Evolutionary conservation across 139 green algal species (phyloP).

Genomic region (Haematococcus sp.): DNA sequence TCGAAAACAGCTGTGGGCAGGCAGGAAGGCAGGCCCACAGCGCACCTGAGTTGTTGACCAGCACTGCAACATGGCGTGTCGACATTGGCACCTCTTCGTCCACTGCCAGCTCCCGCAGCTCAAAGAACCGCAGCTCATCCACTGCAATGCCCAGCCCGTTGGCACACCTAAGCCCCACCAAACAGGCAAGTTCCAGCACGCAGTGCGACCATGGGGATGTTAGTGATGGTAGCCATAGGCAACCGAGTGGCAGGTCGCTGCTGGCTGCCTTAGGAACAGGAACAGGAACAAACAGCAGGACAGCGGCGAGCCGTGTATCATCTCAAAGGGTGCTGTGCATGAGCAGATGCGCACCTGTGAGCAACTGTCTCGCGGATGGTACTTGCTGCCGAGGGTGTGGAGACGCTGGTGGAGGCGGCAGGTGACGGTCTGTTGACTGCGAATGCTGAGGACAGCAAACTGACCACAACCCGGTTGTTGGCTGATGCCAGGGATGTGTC

Average conservation of each 20-base stretch:
- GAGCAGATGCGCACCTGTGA: no score
- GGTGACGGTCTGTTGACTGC: not conserved
- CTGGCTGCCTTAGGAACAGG: no score
- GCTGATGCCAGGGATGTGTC: no score
- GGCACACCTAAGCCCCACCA: no score
- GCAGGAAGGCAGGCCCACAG: no score
- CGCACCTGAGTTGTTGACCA: constrained; percentile 7
- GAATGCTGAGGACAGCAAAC: constrained; percentile 3
- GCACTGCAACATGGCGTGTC: not conserved
- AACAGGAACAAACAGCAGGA: no score
- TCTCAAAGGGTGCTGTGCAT: no score
- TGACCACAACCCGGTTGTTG: not conserved
- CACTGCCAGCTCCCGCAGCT: not conserved
- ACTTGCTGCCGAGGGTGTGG: not conserved
- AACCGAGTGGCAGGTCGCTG: no score
- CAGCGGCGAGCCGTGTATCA: no score
- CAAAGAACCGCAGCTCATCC: constrained; percentile 9
- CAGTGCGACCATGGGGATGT: not conserved
- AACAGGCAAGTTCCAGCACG: not conserved
- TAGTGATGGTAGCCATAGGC: no score
- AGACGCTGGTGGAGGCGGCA: not conserved
- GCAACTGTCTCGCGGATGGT: not conserved
- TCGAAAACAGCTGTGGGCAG: no score
- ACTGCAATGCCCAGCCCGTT: not conserved
- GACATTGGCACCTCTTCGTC: not conserved